Conservation (phyloP, 306 rosid species). For the Sechiopsis laciniata region DNA sequence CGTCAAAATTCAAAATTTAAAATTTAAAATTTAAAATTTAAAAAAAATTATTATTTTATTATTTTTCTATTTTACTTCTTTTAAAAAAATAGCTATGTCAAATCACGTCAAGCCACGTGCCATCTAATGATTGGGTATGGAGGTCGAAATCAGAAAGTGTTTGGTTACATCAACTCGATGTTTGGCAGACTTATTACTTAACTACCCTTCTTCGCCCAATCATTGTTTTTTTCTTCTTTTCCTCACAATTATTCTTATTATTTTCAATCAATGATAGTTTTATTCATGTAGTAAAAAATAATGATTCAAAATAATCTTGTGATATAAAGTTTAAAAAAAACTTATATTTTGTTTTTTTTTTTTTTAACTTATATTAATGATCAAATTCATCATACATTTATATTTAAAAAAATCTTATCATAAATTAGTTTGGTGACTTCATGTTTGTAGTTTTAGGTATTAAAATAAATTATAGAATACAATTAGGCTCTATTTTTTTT, state of each 20-base stretch:
- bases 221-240: background rate
- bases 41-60: too few species aligned
- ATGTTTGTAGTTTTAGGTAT: background rate
- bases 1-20: too few species aligned
- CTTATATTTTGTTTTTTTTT: too few species aligned
- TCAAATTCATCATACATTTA: too few species aligned
- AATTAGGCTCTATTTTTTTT: too few species aligned
- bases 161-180: slow-evolving; percentile 49
- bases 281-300: too few species aligned
- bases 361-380: too few species aligned
- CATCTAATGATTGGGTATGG: slow-evolving; percentile 36
- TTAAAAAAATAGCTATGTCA: slow-evolving; percentile 11
- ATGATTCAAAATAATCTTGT: too few species aligned
- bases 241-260: background rate
- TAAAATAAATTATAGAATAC: background rate
- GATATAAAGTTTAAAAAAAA: too few species aligned
- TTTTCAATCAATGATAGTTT: too few species aligned
- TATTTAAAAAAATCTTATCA: too few species aligned
- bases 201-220: slow-evolving; percentile 25
- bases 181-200: slow-evolving; percentile 32
- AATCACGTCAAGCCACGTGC: slow-evolving; percentile 36
- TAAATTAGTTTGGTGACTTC: background rate
- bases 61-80: background rate
- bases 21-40: too few species aligned
- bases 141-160: slow-evolving; percentile 34